These are phyloP conservation scores for Brettanomyces bruxellensis DNA, from an alignment of 805 yeast genomes.

Conservation along the genomic window DNA sequence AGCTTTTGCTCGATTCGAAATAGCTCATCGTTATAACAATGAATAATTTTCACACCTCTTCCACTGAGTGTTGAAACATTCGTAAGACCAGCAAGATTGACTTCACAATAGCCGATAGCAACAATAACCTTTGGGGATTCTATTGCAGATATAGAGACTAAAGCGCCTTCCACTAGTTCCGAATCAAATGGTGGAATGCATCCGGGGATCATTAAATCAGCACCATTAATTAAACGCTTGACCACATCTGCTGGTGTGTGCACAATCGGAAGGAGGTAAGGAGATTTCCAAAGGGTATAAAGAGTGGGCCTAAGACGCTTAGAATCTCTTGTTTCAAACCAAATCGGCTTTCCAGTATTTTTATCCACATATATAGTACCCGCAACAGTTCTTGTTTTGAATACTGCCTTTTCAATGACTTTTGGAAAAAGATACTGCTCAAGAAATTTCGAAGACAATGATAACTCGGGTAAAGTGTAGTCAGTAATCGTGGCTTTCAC, in stretches of 20 bases:
- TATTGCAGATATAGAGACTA: slow-evolving; percentile 66
- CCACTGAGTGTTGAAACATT: slow-evolving; percentile 50
- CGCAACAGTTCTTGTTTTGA: slow-evolving; percentile 31
- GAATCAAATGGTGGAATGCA: slow-evolving; percentile 50
- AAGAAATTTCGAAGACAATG: slow-evolving; percentile 29
- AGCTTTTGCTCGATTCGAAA: slow-evolving; percentile 34
- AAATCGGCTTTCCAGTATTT: slow-evolving; percentile 54
- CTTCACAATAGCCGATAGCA: slow-evolving; percentile 61
- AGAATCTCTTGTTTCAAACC: slow-evolving; percentile 57
- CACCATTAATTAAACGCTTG: slow-evolving; percentile 64
- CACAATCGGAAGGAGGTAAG: slow-evolving; percentile 57
- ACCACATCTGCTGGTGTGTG: slow-evolving; percentile 69
- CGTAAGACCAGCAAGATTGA: slow-evolving; percentile 35
- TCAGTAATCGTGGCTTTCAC: slow-evolving; percentile 20
- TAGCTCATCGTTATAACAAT: slow-evolving; percentile 59
- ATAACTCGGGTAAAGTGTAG: slow-evolving; percentile 31
- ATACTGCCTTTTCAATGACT: slow-evolving; percentile 55
- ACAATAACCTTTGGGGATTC: slow-evolving; percentile 51
- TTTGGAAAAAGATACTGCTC: slow-evolving; percentile 38
- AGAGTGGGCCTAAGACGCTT: slow-evolving; percentile 54
- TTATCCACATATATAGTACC: slow-evolving; percentile 59
- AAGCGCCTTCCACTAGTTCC: slow-evolving; percentile 36
- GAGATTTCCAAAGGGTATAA: slow-evolving; percentile 62
- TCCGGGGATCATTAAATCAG: slow-evolving; percentile 75
- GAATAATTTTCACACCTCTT: slow-evolving; percentile 68